Base-by-base conservation (phyloP, 2,329 filamentous ascomycete genomes). In the Fusarium miscanthi region DNA sequence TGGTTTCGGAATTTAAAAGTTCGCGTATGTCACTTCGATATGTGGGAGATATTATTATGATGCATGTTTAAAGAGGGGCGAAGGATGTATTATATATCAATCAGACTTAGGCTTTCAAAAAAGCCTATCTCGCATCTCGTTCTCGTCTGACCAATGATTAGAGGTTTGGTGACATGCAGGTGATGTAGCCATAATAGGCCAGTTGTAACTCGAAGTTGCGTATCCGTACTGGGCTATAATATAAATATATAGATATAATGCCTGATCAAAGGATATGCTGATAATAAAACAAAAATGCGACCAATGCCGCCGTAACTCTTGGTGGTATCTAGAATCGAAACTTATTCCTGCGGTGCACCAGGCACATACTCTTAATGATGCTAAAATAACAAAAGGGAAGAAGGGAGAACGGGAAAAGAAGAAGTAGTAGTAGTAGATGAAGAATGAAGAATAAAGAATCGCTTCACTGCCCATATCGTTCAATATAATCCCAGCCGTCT, bases 291-390 rank as follows among this genome's bases (percentile, higher is more conserved):
- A 45, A 66, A 63, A 62, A 27, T 27, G 59, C 43, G 65, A 67
- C 42, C 43, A 59, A 41, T 66, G 51, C 49, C 63, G 70, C 57
- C 57, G 41, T 73, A 72, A 57, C 51, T 73, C 63, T 52, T 62
- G 57, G 53, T 73, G 70, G 70, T 73, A 73, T 73, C 70, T 73
- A 73, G 70, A 73, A 73, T 73, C 49, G 66, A 73, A 72, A 57
- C 61, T 25, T 30, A 53, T 45, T 63, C 31, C 56, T 40, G 31
- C 41, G 23, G 70, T 73, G 70, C 70, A 37, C 70, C 70, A 67
- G 70, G 70, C 70, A 73, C 70, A 58, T 59, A 38, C 41, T 70
- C 48, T 73, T 53, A 37, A 63, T 73, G 48, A 66, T 70, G 48
- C 35, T 67, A 43, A 43, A 53, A 53, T 41, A 46, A 65, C 53